These are phyloP conservation scores for Trichophyton equinum DNA, from an alignment of 2,329 filamentous ascomycete species.

Conservation along the genomic window DNA sequence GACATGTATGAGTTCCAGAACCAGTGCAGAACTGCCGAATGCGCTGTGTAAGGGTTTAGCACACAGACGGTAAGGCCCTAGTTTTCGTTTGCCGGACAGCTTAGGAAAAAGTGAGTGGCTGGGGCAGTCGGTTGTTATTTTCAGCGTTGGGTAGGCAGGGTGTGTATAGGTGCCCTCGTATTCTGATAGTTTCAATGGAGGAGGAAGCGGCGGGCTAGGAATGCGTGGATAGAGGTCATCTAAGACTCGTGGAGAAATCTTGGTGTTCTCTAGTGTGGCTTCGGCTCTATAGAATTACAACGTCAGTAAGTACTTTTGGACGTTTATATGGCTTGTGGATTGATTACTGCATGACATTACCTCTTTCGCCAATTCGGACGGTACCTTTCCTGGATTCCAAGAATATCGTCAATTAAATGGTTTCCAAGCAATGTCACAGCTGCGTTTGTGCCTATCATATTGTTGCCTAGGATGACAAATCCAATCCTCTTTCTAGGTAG, in stretches of 20 bases:
- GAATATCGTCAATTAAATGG: conserved; percentile 31
- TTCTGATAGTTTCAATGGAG: conserved; percentile 4
- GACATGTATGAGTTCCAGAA: conserved; percentile 7
- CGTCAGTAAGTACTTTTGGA: background rate
- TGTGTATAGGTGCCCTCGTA: conserved; percentile 7
- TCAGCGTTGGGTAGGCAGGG: conserved; percentile 9
- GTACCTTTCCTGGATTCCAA: conserved; percentile 24
- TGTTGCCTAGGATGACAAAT: conserved; percentile 33
- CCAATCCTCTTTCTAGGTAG: conserved; percentile 36
- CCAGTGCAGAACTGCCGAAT: conserved; percentile 4
- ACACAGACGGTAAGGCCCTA: conserved; percentile 4
- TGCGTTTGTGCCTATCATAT: conserved; percentile 26
- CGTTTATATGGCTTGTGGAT: background rate
- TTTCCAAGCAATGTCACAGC: conserved; percentile 25
- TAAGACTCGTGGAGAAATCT: conserved; percentile 5
- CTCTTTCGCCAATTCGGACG: conserved; percentile 27
- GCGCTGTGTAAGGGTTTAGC: conserved; percentile 6
- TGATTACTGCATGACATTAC: conserved; percentile 17
- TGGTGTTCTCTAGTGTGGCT: conserved; percentile 4
- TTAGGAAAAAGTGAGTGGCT: conserved; percentile 1
- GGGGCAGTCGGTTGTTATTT: conserved; percentile 5
- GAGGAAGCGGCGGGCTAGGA: conserved; percentile 8
- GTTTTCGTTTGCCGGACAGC: conserved; percentile 2
- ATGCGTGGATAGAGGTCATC: conserved; percentile 10
- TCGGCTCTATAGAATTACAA: background rate